phyloP scores from a whole-genome alignment of 257 asterid species.

The Scutellaria baicalensis region DNA sequence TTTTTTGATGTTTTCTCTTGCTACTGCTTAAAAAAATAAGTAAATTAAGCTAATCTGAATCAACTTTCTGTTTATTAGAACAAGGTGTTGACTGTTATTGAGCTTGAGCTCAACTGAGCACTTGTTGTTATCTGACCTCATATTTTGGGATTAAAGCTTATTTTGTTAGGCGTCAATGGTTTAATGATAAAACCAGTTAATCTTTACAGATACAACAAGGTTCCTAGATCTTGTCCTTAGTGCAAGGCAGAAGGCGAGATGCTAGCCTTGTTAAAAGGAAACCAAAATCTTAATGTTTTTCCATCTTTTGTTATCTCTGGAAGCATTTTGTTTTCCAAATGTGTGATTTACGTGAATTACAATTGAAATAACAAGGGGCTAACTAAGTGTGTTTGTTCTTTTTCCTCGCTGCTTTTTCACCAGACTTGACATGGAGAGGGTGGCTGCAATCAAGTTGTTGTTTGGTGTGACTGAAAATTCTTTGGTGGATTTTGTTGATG shows the following conservation, averaged over 20 bases:
- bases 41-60: constrained; percentile 4
- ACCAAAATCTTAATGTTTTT: not conserved
- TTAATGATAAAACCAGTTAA: too few species aligned
- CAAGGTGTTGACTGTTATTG: not conserved
- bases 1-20: constrained; percentile 2
- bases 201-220: not conserved
- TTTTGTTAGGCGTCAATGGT: too few species aligned
- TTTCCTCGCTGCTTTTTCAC: constrained; percentile 24
- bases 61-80: not conserved
- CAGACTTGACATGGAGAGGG: constrained; percentile 56
- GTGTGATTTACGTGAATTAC: not conserved
- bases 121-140: too few species aligned
- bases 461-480: constrained; percentile 46
- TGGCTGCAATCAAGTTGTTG: constrained; percentile 56
- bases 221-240: not conserved
- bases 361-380: not conserved
- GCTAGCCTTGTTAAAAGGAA: not conserved
- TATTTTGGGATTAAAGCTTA: too few species aligned
- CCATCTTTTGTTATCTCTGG: not conserved
- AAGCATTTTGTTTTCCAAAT: not conserved
- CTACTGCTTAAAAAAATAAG: not conserved
- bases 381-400: not conserved
- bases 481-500: constrained; percentile 36
- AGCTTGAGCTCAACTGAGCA: not conserved
- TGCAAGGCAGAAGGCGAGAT: too few species aligned